Conservation (phyloP, 2,329 filamentous ascomycete genomes). For the Aspergillus costaricaensis region DNA sequence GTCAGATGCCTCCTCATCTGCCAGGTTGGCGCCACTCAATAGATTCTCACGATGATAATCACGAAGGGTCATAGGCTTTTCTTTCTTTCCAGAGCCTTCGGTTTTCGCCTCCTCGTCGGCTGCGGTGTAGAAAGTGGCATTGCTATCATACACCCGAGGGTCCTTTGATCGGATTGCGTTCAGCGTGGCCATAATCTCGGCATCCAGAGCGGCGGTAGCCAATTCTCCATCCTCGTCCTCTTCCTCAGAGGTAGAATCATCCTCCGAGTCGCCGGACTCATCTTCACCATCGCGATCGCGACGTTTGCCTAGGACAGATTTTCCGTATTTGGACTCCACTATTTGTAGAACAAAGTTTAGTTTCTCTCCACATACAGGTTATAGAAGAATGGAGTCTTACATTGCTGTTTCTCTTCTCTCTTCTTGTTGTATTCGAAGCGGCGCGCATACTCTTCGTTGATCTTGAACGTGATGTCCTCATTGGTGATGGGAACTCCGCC, state of each 20-base stretch:
- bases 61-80: slow-evolving; percentile 80
- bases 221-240: slow-evolving; percentile 91
- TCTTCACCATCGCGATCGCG: slow-evolving; percentile 41
- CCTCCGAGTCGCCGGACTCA: slow-evolving; percentile 58
- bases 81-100: slow-evolving; percentile 57
- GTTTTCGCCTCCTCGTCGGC: slow-evolving; percentile 56
- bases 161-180: slow-evolving; percentile 88
- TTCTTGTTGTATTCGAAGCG: slow-evolving; percentile 98
- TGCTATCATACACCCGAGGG: slow-evolving; percentile 82
- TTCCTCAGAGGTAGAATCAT: slow-evolving; percentile 70
- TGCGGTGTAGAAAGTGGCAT: slow-evolving; percentile 73
- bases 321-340: slow-evolving; percentile 88
- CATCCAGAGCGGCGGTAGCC: slow-evolving; percentile 80
- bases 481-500: slow-evolving; percentile 42
- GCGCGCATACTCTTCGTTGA: slow-evolving; percentile 87
- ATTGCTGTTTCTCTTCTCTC: slow-evolving; percentile 74
- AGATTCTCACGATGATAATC: slow-evolving; percentile 93
- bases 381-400: slow-evolving; percentile 27
- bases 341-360: slow-evolving; percentile 10
- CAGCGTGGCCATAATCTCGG: slow-evolving; percentile 82
- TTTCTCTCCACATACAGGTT: neutral
- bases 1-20: slow-evolving; percentile 49
- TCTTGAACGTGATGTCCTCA: slow-evolving; percentile 60
- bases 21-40: slow-evolving; percentile 69
- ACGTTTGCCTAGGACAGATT: slow-evolving; percentile 43